Conservation (phyloP, 768 basidiomycete species). For the Russula dissimulans region DNA sequence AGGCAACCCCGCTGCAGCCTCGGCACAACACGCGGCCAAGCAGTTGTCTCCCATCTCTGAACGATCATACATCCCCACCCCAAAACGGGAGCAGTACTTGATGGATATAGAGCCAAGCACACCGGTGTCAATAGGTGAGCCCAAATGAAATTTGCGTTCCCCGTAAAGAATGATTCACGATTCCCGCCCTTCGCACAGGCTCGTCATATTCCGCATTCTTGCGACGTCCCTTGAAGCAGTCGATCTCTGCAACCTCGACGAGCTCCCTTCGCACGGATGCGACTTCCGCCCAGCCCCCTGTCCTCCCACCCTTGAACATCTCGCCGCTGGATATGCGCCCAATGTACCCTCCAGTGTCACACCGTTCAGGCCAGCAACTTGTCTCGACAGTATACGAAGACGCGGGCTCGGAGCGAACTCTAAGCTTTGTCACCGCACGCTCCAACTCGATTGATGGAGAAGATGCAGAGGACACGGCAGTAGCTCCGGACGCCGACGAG, state of each 20-base stretch:
- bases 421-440: slow-evolving; percentile 30
- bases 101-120: slow-evolving; percentile 20
- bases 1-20: slow-evolving; percentile 3
- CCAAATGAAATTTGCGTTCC: slow-evolving; percentile 25
- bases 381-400: slow-evolving; percentile 29
- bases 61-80: slow-evolving; percentile 52
- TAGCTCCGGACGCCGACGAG: neutral
- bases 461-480: neutral
- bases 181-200: neutral
- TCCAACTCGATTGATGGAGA: slow-evolving; percentile 17
- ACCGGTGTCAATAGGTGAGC: slow-evolving; percentile 20
- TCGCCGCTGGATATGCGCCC: slow-evolving; percentile 17
- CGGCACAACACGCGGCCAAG: slow-evolving; percentile 21
- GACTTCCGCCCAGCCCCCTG: slow-evolving; percentile 38
- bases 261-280: slow-evolving; percentile 35
- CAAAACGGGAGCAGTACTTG: slow-evolving; percentile 27
- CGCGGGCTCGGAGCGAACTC: slow-evolving; percentile 21
- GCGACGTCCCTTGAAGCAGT: slow-evolving; percentile 54
- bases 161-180: neutral
- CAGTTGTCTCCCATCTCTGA: slow-evolving; percentile 62
- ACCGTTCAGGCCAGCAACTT: slow-evolving; percentile 22
- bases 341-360: slow-evolving; percentile 12
- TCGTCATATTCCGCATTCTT: slow-evolving; percentile 45
- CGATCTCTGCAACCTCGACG: slow-evolving; percentile 49
- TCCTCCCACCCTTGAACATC: slow-evolving; percentile 41